These are phyloP conservation scores for Termitomyces sp. DNA, from an alignment of 768 basidiomycete species.

Conservation along the genomic window DNA sequence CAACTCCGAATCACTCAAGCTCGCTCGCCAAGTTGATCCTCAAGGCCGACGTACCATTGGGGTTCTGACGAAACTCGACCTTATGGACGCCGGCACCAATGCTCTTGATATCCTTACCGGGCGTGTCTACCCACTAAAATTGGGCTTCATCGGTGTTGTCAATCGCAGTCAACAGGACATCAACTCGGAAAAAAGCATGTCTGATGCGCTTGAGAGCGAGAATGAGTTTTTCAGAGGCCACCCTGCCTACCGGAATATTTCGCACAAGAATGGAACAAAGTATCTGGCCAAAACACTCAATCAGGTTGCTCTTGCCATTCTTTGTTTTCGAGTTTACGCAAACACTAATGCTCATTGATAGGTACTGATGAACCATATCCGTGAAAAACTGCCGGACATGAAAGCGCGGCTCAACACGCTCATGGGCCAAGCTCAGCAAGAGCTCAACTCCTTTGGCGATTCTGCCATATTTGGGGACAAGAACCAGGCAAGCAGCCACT, in stretches of 20 bases:
- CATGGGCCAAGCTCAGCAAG: slow-evolving; percentile 99
- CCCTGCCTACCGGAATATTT: slow-evolving; percentile 88
- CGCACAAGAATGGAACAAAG: slow-evolving; percentile 96
- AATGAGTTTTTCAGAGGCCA: slow-evolving; percentile 89
- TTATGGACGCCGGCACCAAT: slow-evolving; percentile 99
- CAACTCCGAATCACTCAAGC: slow-evolving; percentile 96
- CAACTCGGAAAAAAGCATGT: slow-evolving; percentile 79
- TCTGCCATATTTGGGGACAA: slow-evolving; percentile 87
- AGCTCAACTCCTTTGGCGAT: slow-evolving; percentile 94
- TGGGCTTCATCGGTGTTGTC: slow-evolving; percentile 97
- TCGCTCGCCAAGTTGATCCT: slow-evolving; percentile 92
- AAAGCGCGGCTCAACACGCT: slow-evolving; percentile 96
- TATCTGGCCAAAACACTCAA: slow-evolving; percentile 92
- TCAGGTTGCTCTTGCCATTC: slow-evolving; percentile 49
- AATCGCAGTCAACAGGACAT: slow-evolving; percentile 98
- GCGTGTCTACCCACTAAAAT: slow-evolving; percentile 94
- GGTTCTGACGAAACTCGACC: slow-evolving; percentile 93
- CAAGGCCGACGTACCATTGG: slow-evolving; percentile 96
- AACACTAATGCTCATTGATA: slow-evolving; percentile 16
- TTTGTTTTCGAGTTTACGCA: background rate
- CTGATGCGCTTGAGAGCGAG: slow-evolving; percentile 80
- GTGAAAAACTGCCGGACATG: slow-evolving; percentile 99
- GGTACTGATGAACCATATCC: slow-evolving; percentile 96
- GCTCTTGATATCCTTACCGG: slow-evolving; percentile 95
- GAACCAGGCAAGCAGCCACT: slow-evolving; percentile 54